Evolutionary conservation across 257 asterid genomes (phyloP).

Genomic region (Capsicum rhomboideum): DNA sequence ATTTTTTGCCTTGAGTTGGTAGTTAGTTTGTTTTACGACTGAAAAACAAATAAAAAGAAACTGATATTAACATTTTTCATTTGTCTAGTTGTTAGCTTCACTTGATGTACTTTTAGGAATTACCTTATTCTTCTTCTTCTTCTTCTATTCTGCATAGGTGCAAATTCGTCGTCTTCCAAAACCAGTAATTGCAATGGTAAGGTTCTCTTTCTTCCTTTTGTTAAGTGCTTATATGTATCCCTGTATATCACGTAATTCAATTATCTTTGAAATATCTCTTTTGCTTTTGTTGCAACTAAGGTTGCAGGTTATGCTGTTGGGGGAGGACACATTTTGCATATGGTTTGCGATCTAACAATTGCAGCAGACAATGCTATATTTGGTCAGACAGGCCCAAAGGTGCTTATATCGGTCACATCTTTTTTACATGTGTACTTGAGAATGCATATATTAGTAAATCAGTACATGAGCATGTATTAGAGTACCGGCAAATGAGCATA

Average conservation of each 20-base stretch:
- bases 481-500: neutral
- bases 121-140: neutral
- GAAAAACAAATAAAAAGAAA: no score
- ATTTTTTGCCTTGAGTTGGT: neutral
- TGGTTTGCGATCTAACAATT: constrained; percentile 91
- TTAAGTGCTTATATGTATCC: neutral
- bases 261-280: neutral
- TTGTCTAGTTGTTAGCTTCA: neutral
- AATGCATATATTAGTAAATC: neutral
- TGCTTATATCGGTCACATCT: constrained; percentile 2
- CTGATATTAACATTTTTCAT: neutral
- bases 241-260: neutral
- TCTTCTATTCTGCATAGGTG: constrained; percentile 36
- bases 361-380: constrained; percentile 93
- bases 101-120: neutral
- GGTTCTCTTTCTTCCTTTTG: neutral
- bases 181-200: constrained; percentile 95
- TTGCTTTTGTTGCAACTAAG: constrained; percentile 28
- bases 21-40: no score
- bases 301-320: constrained; percentile 99
- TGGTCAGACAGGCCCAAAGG: constrained; percentile 99
- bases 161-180: constrained; percentile 96
- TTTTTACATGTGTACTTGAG: neutral
- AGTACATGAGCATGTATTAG: neutral
- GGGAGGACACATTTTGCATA: constrained; percentile 90